Conservation (phyloP, 2,329 filamentous ascomycete species). For the Dactylellina parvicollis region DNA sequence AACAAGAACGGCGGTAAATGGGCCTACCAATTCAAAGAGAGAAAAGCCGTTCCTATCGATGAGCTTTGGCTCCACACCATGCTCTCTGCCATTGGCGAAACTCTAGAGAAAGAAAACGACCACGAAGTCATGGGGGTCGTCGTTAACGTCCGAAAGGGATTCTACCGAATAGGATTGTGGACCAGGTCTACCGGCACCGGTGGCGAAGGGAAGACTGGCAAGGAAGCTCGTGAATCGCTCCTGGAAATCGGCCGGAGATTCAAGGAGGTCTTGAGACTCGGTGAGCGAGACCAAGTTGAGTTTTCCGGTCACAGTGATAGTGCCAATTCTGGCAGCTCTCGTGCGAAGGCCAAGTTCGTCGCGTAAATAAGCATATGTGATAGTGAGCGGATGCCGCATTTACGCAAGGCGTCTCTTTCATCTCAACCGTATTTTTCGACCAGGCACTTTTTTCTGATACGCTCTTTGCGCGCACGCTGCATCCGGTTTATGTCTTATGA, state of each 20-base stretch:
- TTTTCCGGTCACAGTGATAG: conserved; percentile 97
- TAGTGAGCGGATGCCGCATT: conserved; percentile 2
- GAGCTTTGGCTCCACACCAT: conserved; percentile 97
- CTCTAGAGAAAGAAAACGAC: conserved; percentile 87
- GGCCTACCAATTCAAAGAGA: conserved; percentile 98
- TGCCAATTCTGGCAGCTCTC: conserved; percentile 89
- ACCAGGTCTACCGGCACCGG: conserved; percentile 88
- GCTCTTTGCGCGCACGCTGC: conserved; percentile 25
- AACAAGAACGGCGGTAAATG: conserved; percentile 99
- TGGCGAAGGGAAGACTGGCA: conserved; percentile 78
- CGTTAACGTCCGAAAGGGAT: conserved; percentile 97
- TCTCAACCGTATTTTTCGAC: not conserved
- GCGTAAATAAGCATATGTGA: conserved; percentile 68
- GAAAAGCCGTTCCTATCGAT: conserved; percentile 89
- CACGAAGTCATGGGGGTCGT: conserved; percentile 99
- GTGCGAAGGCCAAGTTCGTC: conserved; percentile 92
- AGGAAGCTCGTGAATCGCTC: conserved; percentile 87
- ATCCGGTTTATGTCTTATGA: conserved; percentile 20
- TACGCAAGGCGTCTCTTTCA: conserved; percentile 18
- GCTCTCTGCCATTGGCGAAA: conserved; percentile 96
- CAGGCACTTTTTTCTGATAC: conserved; percentile 19
- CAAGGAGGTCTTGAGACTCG: conserved; percentile 89
- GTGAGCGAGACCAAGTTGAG: conserved; percentile 80
- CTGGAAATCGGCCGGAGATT: conserved; percentile 86
- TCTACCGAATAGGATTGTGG: conserved; percentile 98